phyloP scores from a whole-genome alignment of 2,329 filamentous ascomycete genomes.

The Colletotrichum truncatum region DNA sequence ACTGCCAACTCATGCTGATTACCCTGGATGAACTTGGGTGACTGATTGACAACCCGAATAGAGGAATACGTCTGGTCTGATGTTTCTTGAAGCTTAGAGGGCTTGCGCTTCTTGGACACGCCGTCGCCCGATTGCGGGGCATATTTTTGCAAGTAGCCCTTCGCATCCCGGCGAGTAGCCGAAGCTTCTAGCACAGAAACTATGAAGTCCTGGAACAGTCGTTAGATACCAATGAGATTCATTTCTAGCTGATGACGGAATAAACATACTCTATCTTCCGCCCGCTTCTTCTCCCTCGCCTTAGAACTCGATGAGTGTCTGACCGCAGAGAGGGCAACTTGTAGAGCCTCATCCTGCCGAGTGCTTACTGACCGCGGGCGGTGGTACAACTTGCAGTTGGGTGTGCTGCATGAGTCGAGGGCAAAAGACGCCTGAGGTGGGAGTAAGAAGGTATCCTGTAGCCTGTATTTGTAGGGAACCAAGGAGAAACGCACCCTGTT shows the following conservation, averaged over 20 bases:
- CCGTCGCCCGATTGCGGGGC: slow-evolving; percentile 39
- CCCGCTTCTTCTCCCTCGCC: slow-evolving; percentile 52
- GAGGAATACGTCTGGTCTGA: slow-evolving; percentile 31
- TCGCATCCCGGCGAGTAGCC: slow-evolving; percentile 91
- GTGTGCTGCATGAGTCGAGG: slow-evolving; percentile 13
- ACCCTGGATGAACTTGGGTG: slow-evolving; percentile 49
- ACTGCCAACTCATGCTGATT: slow-evolving; percentile 6
- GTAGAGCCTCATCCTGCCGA: slow-evolving; percentile 20
- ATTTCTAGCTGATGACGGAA: too few relatives aligned
- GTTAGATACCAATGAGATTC: slow-evolving; percentile 6
- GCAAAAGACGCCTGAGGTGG: slow-evolving; percentile 6
- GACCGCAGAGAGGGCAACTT: slow-evolving; percentile 22
- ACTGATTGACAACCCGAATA: slow-evolving; percentile 40
- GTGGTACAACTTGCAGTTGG: slow-evolving; percentile 20
- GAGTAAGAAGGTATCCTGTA: background rate
- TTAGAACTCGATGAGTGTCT: slow-evolving; percentile 23
- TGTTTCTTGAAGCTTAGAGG: background rate
- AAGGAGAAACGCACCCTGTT: slow-evolving; percentile 5
- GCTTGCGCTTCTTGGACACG: background rate
- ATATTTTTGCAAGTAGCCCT: slow-evolving; percentile 90
- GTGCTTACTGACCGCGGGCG: slow-evolving; percentile 13
- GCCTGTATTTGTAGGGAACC: background rate
- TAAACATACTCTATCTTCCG: slow-evolving; percentile 54
- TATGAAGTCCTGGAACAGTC: slow-evolving; percentile 74
- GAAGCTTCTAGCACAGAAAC: slow-evolving; percentile 88